Evolutionary conservation across 2,329 filamentous ascomycete species (phyloP), one percentile per base, ranked within the genome.

Genomic region (Aspergillus fischeri): DNA sequence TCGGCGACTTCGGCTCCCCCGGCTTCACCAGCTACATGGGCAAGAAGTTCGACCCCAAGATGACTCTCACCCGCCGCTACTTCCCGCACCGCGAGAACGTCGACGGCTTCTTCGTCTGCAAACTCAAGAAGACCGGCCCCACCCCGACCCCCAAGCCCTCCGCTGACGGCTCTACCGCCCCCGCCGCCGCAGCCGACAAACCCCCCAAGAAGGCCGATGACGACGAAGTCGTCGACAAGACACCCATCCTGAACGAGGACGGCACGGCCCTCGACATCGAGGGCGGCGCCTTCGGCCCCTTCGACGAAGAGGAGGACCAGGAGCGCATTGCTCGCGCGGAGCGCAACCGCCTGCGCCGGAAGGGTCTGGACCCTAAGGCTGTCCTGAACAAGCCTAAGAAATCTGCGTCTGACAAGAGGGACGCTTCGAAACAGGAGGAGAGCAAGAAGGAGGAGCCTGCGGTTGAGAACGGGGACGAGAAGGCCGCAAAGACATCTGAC

Each of bases 61-160:
- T 99, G 80, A 90, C 88, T 70, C 80, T 92, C 72, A 92, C 92
- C 17, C 82, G 91, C 63, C 82, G 92, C 56, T 96, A 91, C 80
- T 96, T 95, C 77, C 91, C 92, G 0, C 91, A 96, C 73, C 84
- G 89, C 21, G 91, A 94, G 80, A 96, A 97, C 77, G 92, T 99
- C 35, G 94, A 97, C 73, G 94, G 94, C 63, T 99, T 99, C 86
- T 99, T 92, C 73, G 94, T 99, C 60, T 91, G 92, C 69, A 99
- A 99, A 77, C 89, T 99, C 78, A 92, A 96, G 77, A 99, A 99
- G 83, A 85, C 85, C 17, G 93, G 86, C 0, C 89, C 91, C 3
- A 90, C 89, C 44, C 87, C 90, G 38, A 54, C 63, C 28, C 54
- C 63, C 35, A 68, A 68, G 58, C 49, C 67, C 24, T 52, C 62